Base-by-base conservation (phyloP, 2,329 filamentous ascomycete genomes). In the Aspergillus fijiensis region DNA sequence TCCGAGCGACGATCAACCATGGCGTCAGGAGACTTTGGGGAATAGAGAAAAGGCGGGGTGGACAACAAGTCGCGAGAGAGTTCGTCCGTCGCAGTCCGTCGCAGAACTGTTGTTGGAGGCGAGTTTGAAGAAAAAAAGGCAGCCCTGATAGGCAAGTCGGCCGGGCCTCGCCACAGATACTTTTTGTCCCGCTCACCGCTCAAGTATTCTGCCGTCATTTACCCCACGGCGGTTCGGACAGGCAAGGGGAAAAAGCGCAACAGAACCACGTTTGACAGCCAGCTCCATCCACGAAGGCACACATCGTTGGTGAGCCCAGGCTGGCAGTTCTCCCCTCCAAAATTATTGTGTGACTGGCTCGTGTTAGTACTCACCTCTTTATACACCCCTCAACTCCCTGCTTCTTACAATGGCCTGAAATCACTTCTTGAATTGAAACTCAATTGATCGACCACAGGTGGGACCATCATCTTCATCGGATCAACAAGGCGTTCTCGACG, bases 1-100 rank as follows among this genome's bases (percentile, higher is more conserved):
- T 83, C 80, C 72, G 79, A 80, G 75, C 83, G 84, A 77, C 80
- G 82, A 77, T 81, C 82, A 75, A 82, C 79, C 85, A 87, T 87
- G 66, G 65, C 70, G 66, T 57, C 39, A 54, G 56, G 52, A 62
- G 58, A 58, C 53, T 60, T 61, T 61, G 21, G 53, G 55, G 57
- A 9, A 63, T 62, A 47, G 62, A 52, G 57, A 61, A 53, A 57
- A 39, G 45, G 57, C 21, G 51, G 60, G 49, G 57, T 54, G 49
- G 55, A 48, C 51, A 55, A 51, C 31, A 57, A 60, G 50, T 51
- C 55, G 58, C 58, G 62, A 63, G 58, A 55, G 51, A 55, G 50
- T 45, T 39, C 45, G 42, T 45, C 54, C 50, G 59, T 53, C 51
- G 47, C 39, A 14, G 42, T 45, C 54, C 50, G 59, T 53, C 51